Base-by-base conservation (phyloP, 805 yeast genomes). In the Wickerhamomyces hampshirensis region DNA sequence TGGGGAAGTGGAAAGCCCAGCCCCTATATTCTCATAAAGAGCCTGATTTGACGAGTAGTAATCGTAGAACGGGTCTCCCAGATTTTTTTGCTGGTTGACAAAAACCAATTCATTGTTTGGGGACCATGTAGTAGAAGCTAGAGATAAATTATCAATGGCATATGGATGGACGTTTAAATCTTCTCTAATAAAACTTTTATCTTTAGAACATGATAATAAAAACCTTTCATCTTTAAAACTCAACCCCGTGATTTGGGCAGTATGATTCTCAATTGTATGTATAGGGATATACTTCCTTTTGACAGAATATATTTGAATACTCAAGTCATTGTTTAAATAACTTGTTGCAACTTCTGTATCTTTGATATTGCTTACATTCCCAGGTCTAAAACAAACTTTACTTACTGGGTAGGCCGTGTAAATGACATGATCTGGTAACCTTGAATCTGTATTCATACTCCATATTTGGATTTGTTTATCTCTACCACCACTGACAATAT, bases 401-500 rank as follows among this genome's bases (percentile, higher is more conserved):
- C 82, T 76, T 2, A 91, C 82, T 0, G 96, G 84, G 12, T 82
- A 82, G 7, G 93, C 79, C 1, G 94, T 77, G 45, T 74, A 71
- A 11, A 91, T 71, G 11, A 79, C 79, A 46, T 73, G 73, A 23
- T 85, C 91, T 0, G 97, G 95, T 4, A 62, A 51, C 31, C 69
- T 38, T 41, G 50, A 14, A 36, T 51, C 70, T 26, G 55, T 62
- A 9, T 58, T 53, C 71, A 77, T 63, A 50, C 74, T 81, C 91
- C 94, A 86, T 4, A 84, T 77, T 42, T 84, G 86, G 24, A 84
- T 67, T 47, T 79, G 80, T 35, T 83, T 81, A 59, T 93, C 98
- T 50, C 97, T 70, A 6, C 98, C 98, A 12, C 97, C 97, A 15
- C 96, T 85, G 5, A 81, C 80, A 15, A 93, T 73, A 50, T 80